phyloP scores from a whole-genome alignment of 495 filamentous ascomycete genomes.

The Penicillium robsamsonii region DNA sequence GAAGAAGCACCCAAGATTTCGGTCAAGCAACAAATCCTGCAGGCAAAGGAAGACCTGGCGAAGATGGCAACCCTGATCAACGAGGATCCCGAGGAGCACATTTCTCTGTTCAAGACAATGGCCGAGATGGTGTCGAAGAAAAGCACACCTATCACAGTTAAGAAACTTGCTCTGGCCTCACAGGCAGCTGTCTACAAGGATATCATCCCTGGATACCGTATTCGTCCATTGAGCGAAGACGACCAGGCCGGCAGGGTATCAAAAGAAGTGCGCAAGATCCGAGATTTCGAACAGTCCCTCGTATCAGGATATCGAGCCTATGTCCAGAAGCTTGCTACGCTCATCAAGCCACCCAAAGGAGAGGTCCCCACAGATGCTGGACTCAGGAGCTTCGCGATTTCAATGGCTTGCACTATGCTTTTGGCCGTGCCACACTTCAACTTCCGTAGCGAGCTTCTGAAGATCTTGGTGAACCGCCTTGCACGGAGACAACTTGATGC shows the following conservation, averaged over 20 bases:
- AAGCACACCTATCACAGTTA: conserved; percentile 63
- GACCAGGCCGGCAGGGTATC: conserved; percentile 74
- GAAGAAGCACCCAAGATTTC: conserved; percentile 62
- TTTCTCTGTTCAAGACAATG: conserved; percentile 71
- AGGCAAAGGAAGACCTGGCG: conserved; percentile 91
- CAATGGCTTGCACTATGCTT: conserved; percentile 78
- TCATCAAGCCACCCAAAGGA: conserved; percentile 53
- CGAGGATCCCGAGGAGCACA: conserved; percentile 90
- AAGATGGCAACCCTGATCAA: conserved; percentile 77
- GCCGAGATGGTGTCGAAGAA: conserved; percentile 63
- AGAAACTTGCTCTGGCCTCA: conserved; percentile 78
- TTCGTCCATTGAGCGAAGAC: conserved; percentile 74
- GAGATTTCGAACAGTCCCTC: conserved; percentile 79
- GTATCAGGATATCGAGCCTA: conserved; percentile 79
- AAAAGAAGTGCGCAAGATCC: conserved; percentile 81
- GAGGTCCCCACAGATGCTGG: conserved; percentile 35
- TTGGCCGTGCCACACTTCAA: conserved; percentile 91
- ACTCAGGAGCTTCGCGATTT: conserved; percentile 71
- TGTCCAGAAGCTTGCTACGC: conserved; percentile 63
- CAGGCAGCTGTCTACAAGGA: conserved; percentile 93
- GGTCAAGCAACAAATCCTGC: conserved; percentile 70
- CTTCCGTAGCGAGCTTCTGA: conserved; percentile 80
- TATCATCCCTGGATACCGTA: conserved; percentile 92
- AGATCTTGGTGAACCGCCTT: conserved; percentile 80
- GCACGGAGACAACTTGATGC: conserved; percentile 64